phyloP scores from a whole-genome alignment of 768 basidiomycete genomes.

The Podaxis pistillaris region DNA sequence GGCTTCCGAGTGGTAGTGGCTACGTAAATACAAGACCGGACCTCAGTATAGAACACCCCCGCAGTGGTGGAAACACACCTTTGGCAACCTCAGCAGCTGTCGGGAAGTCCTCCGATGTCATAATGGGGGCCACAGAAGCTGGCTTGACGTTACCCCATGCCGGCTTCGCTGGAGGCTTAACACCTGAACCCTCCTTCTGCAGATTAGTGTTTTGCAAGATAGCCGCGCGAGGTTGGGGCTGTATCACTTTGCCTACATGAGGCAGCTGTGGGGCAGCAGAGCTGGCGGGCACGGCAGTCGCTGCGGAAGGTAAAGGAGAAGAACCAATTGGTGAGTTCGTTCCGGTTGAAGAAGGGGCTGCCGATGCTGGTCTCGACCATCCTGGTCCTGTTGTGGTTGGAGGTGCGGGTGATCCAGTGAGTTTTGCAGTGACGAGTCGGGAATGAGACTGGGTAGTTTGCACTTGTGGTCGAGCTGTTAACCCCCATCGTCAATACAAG shows the following conservation, averaged over 20 bases:
- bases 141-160: constrained; percentile 72
- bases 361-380: constrained; percentile 79
- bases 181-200: constrained; percentile 34
- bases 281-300: constrained; percentile 31
- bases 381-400: constrained; percentile 47
- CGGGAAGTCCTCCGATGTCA: constrained; percentile 75
- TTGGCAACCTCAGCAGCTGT: constrained; percentile 95
- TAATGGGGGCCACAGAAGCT: constrained; percentile 37
- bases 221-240: constrained; percentile 55
- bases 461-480: constrained; percentile 53
- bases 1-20: constrained; percentile 32
- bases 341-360: constrained; percentile 53
- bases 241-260: constrained; percentile 65
- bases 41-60: constrained; percentile 1
- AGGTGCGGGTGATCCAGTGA: constrained; percentile 65
- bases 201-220: constrained; percentile 27
- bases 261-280: constrained; percentile 49
- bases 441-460: constrained; percentile 65
- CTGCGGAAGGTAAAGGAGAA: constrained; percentile 36
- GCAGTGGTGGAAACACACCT: constrained; percentile 43
- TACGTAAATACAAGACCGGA: constrained; percentile 12
- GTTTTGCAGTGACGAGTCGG: constrained; percentile 82
- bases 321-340: constrained; percentile 45
- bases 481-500: constrained; percentile 16
- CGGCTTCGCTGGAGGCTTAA: constrained; percentile 41